Evolutionary conservation across 2,329 filamentous ascomycete species (phyloP).

Genomic region (Fusarium xyrophilum): DNA sequence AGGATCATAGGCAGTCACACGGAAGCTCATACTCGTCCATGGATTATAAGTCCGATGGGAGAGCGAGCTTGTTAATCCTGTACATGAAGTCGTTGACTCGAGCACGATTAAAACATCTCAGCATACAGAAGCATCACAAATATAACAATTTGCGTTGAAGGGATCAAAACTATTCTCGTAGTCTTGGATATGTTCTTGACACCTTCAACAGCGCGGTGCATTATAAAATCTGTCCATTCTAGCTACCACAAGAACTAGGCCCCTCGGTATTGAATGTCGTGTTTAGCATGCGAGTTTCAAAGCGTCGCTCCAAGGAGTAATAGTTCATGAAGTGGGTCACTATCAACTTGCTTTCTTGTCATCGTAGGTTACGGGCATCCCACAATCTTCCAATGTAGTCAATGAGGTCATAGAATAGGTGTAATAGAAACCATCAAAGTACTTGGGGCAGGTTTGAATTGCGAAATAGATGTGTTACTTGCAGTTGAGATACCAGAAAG

Average conservation of each 20-base stretch:
- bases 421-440: not conserved
- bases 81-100: not conserved
- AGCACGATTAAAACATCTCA: not conserved
- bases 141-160: not conserved
- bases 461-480: not conserved
- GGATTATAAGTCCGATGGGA: not conserved
- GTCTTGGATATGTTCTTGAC: not conserved
- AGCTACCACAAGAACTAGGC: not conserved
- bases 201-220: not conserved
- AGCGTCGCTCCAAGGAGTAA: not conserved
- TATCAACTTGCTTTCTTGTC: not conserved
- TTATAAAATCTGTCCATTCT: not conserved
- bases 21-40: not conserved
- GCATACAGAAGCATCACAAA: not conserved
- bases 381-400: not conserved
- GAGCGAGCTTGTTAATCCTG: no score
- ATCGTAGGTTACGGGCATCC: not conserved
- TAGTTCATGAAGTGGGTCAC: not conserved
- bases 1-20: not conserved
- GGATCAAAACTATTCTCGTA: not conserved
- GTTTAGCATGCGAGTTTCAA: not conserved
- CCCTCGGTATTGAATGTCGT: not conserved
- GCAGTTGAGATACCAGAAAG: not conserved
- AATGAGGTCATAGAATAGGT: not conserved
- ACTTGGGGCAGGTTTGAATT: not conserved